Evolutionary conservation across 257 asterid genomes (phyloP), one percentile per base, ranked within the genome.

Genomic region (Salvia rosmarinus): DNA sequence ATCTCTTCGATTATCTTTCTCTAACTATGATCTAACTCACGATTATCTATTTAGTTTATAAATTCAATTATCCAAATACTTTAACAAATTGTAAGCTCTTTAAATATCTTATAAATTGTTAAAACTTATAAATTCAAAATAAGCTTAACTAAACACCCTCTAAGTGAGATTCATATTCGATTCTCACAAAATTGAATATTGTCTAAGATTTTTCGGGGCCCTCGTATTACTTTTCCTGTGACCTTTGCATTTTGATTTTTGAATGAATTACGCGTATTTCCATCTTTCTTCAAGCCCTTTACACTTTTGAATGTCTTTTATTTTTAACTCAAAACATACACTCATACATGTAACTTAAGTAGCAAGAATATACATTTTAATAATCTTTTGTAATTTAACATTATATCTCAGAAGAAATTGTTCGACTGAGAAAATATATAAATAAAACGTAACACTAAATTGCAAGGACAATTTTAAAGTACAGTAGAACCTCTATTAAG

Each of bases 211-310:
- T 35, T 46, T 25, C 71, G 66, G 76, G 81, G 14, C 77, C 77
- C 73, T 70, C 64, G 1, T 69, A 1, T 13, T 30, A 42, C 68
- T 76, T 63, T 40, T 20, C 28, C 44, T 17, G 14, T 37, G 9
- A 9, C 32, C 71, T 72, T 76, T 63, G 21, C 46, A 68, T 52
- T 74, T 50, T n/a, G 50, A 49, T 20, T 49, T 32, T 63, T 77
- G 68, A 64, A 64, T 58, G n/a, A 57, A 23, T 44, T 58, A 32
- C 58, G 20, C 19, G 67, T 35, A 35, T 47, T 57, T 37, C 35
- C 2, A 19, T 42, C 39, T 64, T 52, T 40, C 46, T 39, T 11
- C 37, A n/a, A 74, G 21, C n/a, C 5, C 39, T 40, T 64, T 30
- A 14, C 64, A 39, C 55, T 73, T 52, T 43, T 50, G 9, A 17